These are phyloP conservation scores for Penicillium roqueforti DNA, from an alignment of 495 filamentous ascomycete genomes.

Conservation along the genomic window DNA sequence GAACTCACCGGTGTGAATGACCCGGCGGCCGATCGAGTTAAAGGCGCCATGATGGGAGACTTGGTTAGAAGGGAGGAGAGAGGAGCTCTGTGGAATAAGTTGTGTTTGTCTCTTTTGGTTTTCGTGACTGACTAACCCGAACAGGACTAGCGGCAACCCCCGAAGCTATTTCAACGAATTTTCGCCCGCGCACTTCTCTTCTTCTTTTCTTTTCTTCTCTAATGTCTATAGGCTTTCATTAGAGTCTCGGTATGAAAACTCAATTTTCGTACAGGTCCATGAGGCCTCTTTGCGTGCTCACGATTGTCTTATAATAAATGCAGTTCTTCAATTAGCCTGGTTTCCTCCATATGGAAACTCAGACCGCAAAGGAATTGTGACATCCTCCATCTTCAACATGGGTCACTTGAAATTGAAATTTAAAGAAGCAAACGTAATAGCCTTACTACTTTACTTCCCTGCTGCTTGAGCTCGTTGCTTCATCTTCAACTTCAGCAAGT, in stretches of 20 bases:
- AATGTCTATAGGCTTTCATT: conserved; percentile 96
- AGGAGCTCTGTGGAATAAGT: conserved; percentile 16
- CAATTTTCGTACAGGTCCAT: conserved; percentile 93
- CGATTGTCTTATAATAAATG: conserved; percentile 88
- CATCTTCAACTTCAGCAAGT: conserved; percentile 77
- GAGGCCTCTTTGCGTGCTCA: conserved; percentile 93
- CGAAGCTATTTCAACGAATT: conserved; percentile 26
- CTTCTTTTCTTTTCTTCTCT: conserved; percentile 56
- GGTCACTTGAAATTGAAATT: conserved; percentile 4
- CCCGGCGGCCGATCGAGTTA: conserved; percentile 25
- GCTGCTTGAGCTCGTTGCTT: conserved; percentile 63
- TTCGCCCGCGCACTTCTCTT: conserved; percentile 36
- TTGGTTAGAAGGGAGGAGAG: conserved; percentile 6
- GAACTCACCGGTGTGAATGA: conserved; percentile 18
- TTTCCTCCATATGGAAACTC: conserved; percentile 50
- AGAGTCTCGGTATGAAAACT: conserved; percentile 99
- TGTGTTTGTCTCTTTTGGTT: conserved; percentile 35
- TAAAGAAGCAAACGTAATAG: background rate
- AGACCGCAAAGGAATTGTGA: conserved; percentile 50
- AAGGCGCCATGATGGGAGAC: conserved; percentile 24
- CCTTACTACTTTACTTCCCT: conserved; percentile 10
- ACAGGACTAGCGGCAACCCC: conserved; percentile 28
- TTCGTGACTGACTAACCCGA: conserved; percentile 32
- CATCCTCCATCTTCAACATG: conserved; percentile 24
- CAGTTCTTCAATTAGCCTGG: conserved; percentile 67